Base-by-base conservation (phyloP, 495 filamentous ascomycete genomes). In the Hypoxylon fragiforme region DNA sequence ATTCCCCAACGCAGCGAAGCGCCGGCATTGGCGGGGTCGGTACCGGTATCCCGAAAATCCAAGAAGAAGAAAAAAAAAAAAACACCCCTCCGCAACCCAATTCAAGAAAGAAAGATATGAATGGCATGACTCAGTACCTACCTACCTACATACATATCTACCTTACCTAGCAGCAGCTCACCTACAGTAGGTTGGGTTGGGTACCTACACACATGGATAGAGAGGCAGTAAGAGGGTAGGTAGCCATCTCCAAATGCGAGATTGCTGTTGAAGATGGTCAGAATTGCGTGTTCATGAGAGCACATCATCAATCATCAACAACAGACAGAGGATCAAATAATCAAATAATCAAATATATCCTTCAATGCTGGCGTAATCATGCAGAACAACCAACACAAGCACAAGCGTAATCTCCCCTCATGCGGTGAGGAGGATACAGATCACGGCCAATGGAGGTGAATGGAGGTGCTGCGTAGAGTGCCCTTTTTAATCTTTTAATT, bases 361-460 rank as follows among this genome's bases (percentile, higher is more conserved):
- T 12, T 43, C n/a, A 5, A 43, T 18, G 30, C 8, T 15, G n/a
- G 24, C 19, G n/a, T 43, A 31, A 30, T 43, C 21, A 30, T 43
- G 40, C 40, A 43, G 40, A 43, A 13, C 19, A 24, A 24, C 12
- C 38, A 48, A 34, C 70, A 67, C 3, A 21, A 11, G 50, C 48
- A 18, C 68, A 12, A 19, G 46, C 43, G 15, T 34, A 31, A 19
- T 48, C 21, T 37, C 24, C 24, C 24, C 24, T n/a, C n/a, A 28
- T 9, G 24, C 9, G 5, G 24, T 28, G 24, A 28, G 24, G 9
- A 4, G 5, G 4, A n/a, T 34, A 7, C 31, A n/a, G 12, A 34
- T 34, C 31, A 34, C n/a, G 12, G 12, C 31, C 12, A 13, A 8
- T 34, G 5, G 31, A 28, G 4, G 4, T 9, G n/a, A n/a, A n/a